Evolutionary conservation across 305 asterid species (phyloP), one percentile per base, ranked within the genome.

Genomic region (Fraxinus platypoda): DNA sequence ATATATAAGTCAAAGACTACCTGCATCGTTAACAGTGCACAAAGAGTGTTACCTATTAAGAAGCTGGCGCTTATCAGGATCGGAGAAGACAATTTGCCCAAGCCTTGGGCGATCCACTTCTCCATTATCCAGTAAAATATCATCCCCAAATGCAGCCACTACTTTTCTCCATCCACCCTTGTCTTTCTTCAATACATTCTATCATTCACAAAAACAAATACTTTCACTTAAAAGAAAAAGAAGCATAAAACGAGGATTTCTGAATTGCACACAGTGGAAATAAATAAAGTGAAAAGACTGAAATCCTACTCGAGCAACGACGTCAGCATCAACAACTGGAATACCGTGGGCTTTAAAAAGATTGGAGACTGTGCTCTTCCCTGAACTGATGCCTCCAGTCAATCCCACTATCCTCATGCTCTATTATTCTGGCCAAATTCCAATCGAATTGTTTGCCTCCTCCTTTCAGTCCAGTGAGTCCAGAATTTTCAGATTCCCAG

Each of bases 71-170:
- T 89, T 92, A 83, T 88, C 93, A 11, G 89, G 91, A 87, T 96
- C 89, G 62, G 87, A 87, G 80, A 96, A 96, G 31, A 96, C 97
- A 26, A 93, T 89, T 79, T 91, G 93, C 57, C 99, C 98, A 4
- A 96, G 87, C 84, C 91, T 93, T n/a, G 92, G 91, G 1, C 98
- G 94, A 90, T 96, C 98, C 46, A 96, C 94, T 86, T 92, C 98
- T 77, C 98, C 98, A 70, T 86, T 80, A 49, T 90, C 87, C 72
- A 86, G 87, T 87, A 96, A 88, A 78, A 96, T 91, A 25, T 93
- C 98, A 38, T 88, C 89, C 49, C 99, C 97, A 76, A 96, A 96
- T 38, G 97, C 91, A 5, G 90, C 92, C 83, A 94, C 97, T 30
- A 89, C 97, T 86, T 91, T 93, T 81, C 86, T 96, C 97, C 98